These are phyloP conservation scores for Podochytrium sp. DNA, from an alignment of 192 early-diverging fungal species.

Conservation along the genomic window DNA sequence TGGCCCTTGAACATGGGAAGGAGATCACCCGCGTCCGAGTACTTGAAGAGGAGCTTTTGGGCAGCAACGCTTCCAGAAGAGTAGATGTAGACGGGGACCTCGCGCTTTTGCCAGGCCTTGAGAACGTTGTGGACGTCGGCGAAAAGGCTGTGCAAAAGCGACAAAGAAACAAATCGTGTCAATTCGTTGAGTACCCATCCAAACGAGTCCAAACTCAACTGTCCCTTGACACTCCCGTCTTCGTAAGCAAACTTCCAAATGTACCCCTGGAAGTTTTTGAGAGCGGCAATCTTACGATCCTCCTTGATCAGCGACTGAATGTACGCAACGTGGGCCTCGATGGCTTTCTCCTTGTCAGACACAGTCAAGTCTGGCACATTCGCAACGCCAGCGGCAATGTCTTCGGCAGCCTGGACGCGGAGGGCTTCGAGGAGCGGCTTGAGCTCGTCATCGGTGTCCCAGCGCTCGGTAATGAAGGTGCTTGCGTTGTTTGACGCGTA, in stretches of 20 bases:
- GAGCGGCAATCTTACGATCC: conserved; percentile 88
- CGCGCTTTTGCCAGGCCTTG: conserved; percentile 63
- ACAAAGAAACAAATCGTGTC: too few species aligned
- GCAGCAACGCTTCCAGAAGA: conserved; percentile 93
- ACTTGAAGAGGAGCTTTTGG: conserved; percentile 88
- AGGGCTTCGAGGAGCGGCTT: conserved; percentile 56
- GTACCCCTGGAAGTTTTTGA: conserved; percentile 91
- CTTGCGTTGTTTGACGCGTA: conserved; percentile 69
- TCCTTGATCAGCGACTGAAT: conserved; percentile 82
- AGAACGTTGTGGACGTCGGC: conserved; percentile 85
- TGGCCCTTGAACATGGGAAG: conserved; percentile 77
- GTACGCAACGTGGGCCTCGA: conserved; percentile 62
- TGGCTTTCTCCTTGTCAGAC: conserved; percentile 50
- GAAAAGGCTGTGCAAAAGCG: conserved; percentile 70
- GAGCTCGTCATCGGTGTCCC: conserved; percentile 46
- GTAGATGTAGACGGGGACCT: conserved; percentile 86
- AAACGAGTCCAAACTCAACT: conserved; percentile 71
- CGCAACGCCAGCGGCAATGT: conserved; percentile 2
- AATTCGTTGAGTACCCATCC: too few species aligned
- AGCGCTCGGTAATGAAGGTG: conserved; percentile 69
- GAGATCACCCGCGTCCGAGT: conserved; percentile 12
- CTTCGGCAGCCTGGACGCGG: conserved; percentile 46
- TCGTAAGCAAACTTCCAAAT: conserved; percentile 93
- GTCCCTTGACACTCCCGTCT: conserved; percentile 72
- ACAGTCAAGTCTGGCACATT: conserved; percentile 2